Evolutionary conservation across 257 asterid genomes (phyloP).

Genomic region (Echium plantagineum): DNA sequence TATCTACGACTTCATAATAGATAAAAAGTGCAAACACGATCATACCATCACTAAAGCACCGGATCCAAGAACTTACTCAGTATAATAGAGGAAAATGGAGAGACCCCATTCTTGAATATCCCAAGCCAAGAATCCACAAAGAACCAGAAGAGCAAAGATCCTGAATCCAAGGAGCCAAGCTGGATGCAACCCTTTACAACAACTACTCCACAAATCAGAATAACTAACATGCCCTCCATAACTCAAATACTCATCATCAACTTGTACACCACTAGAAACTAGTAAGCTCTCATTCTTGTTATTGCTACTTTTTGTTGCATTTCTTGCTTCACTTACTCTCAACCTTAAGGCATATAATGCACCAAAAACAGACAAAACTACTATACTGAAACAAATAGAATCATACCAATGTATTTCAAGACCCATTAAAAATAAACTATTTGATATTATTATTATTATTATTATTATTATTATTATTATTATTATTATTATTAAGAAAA

Average conservation of each 20-base stretch:
- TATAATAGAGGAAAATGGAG: constrained; percentile 8
- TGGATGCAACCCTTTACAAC: constrained; percentile 9
- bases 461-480: no score
- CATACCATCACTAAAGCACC: no score
- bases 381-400: constrained; percentile 10
- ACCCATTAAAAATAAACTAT: not conserved
- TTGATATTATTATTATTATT: no score
- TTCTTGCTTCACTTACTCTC: not conserved
- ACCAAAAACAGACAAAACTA: not conserved
- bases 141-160: not conserved
- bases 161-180: constrained; percentile 7
- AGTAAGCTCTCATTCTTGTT: constrained; percentile 2
- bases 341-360: constrained; percentile 3
- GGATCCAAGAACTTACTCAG: constrained; percentile 6
- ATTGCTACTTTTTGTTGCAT: not conserved
- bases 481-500: no score
- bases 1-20: no score
- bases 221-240: not conserved
- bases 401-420: constrained; percentile 10
- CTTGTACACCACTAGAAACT: not conserved
- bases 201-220: constrained; percentile 6
- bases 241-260: not conserved
- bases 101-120: constrained; percentile 2
- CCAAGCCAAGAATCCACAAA: constrained; percentile 4
- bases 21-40: no score